Base-by-base conservation (phyloP, 2,329 filamentous ascomycete genomes). In the Xylariaceae sp. region DNA sequence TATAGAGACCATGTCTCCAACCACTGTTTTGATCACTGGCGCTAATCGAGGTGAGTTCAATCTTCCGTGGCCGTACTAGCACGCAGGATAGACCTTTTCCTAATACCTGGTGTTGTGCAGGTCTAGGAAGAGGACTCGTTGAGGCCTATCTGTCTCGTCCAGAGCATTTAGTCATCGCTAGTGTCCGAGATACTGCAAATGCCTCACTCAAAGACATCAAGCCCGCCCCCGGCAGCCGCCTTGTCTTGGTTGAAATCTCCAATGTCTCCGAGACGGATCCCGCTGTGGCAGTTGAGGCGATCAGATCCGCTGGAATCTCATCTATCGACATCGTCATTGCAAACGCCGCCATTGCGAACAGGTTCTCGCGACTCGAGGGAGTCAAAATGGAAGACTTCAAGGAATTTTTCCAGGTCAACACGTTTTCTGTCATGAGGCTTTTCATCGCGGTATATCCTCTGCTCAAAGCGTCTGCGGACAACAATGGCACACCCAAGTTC, bases 261-360 rank as follows among this genome's bases (percentile, higher is more conserved):
- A 40, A 40, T 17, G 37, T 25, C n/a, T 40, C 37, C 22, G 23
- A 29, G 22, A 29, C 22, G 14, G 37, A 40, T 17, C 7, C 37
- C 3, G 37, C 37, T 5, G 37, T 23, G 10, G 37, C 37, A 4
- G 37, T 40, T 10, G 35, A 37, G 4, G n/a, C 35, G 6, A 37
- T 37, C 35, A 37, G 23, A 22, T 19, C 35, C 5, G 37, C 37
- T n/a, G 37, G 37, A 10, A 17, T 40, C 4, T 40, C 37, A 23
- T 40, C 37, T 2, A 12, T 40, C 12, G 37, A 85, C 54, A 74
- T 87, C 32, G 68, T 86, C 8, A 69, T 83, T 59, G 77, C 75
- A 63, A 80, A 79, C 55, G 82, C 83, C 2, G 85, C 85, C 22
- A 38, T 40, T 17, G 22, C 37, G 17, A 17, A 17, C 21, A 29